Base-by-base conservation (phyloP, 2,329 filamentous ascomycete species). In the Trichoderma simmonsii region DNA sequence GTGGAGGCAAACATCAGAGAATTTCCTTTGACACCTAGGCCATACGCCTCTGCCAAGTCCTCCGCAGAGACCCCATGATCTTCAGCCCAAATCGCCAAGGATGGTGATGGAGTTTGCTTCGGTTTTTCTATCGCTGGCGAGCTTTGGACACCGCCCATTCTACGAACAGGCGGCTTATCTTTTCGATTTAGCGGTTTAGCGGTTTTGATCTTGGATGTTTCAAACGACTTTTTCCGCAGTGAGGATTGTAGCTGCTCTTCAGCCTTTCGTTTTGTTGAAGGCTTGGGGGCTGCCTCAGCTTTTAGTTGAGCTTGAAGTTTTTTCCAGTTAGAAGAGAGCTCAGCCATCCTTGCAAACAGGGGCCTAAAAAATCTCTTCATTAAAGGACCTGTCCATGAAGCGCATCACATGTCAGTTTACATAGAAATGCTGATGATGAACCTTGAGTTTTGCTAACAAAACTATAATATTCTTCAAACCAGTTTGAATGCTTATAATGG, bases 251-350 rank as follows among this genome's bases (percentile, higher is more conserved):
- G 48, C 74, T 78, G 75, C 76, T 72, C 73, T 72, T 79, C 79
- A 36, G 81, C 78, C 76, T 86, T 85, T 74, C 85, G 82, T 73
- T 85, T 85, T 15, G 80, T 67, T 81, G 82, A 75, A n/a, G 80
- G 72, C 18, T 79, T 77, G 18, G 81, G 77, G n/a, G 80, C 73
- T 32, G 83, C 80, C 72, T 86, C 84, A 54, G 84, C 79, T 77
- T 87, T 85, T 76, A 89, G 82, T 76, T 86, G 87, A 75, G 88
- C 87, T 82, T 94, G 92, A 70, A 95, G 86, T 82, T 88, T 91
- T 82, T 93, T 94, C 92, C 92, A 95, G 79, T 95, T 95, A 69
- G 88, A 89, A 14, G 89, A 91, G 39, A 91, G 81, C 76, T 83
- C 83, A 48, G 80, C 80, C 81, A 83, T 83, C 36, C 14, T 73